A percentile compares a stretch with the other conserved stretches of the same genome.
These are phyloP conservation scores for Cerrena zonata DNA, from an alignment of 1,284 basidiomycete genomes.

Conservation along the genomic window DNA sequence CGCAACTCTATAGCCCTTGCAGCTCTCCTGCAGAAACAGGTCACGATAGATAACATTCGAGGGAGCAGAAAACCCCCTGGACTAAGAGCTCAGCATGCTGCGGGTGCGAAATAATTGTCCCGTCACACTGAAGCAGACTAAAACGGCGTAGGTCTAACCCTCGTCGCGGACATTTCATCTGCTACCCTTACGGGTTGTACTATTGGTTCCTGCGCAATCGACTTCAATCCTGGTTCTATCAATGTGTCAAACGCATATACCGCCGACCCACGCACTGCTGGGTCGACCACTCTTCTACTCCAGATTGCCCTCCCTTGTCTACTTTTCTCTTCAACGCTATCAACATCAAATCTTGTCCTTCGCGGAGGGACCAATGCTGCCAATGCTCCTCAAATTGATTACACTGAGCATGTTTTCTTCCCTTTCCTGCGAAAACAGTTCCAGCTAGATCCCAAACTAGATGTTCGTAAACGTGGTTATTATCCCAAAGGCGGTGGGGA, in stretches of 20 bases:
- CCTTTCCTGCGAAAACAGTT: slow-evolving; percentile 59
- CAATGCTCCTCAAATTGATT: slow-evolving; percentile 67
- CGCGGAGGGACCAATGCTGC: slow-evolving; percentile 66
- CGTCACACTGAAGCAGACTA: not conserved
- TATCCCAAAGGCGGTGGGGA: slow-evolving; percentile 66
- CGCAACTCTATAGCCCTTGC: slow-evolving; percentile 61
- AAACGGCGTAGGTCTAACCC: slow-evolving; percentile 45
- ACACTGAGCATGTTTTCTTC: slow-evolving; percentile 54
- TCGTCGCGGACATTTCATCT: slow-evolving; percentile 53
- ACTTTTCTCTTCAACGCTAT: slow-evolving; percentile 39
- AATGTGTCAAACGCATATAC: slow-evolving; percentile 39
- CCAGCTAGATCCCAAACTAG: slow-evolving; percentile 39
- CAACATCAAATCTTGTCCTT: slow-evolving; percentile 43
- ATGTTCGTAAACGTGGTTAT: slow-evolving; percentile 54
- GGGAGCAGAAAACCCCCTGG: slow-evolving; percentile 51
- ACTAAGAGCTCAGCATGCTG: slow-evolving; percentile 61
- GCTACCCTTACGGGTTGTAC: slow-evolving; percentile 47
- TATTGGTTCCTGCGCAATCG: slow-evolving; percentile 44
- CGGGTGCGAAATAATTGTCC: slow-evolving; percentile 38
- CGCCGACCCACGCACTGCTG: slow-evolving; percentile 64
- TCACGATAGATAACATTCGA: slow-evolving; percentile 57
- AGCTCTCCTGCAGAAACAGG: slow-evolving; percentile 49
- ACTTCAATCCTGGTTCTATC: slow-evolving; percentile 47
- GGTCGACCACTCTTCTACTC: slow-evolving; percentile 61
- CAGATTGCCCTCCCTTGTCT: slow-evolving; percentile 68